Conservation (phyloP, 2,329 filamentous ascomycete species). For the Colletotrichum gigasporum region DNA sequence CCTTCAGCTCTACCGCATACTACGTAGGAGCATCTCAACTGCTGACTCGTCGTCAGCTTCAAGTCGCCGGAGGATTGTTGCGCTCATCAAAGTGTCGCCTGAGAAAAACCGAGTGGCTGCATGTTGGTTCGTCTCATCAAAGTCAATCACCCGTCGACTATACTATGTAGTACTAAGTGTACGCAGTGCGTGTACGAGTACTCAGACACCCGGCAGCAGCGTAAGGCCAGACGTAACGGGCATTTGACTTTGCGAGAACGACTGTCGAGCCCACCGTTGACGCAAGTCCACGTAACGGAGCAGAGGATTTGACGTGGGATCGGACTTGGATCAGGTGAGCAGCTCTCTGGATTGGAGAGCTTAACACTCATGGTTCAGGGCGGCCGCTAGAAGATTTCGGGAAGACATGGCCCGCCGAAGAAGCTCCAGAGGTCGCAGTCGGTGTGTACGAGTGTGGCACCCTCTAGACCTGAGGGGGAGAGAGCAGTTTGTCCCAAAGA, state of each 20-base stretch:
- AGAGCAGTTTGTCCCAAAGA: not conserved
- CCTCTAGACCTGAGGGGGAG: too few relatives aligned
- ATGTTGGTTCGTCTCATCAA: conserved; percentile 30
- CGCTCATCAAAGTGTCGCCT: not conserved
- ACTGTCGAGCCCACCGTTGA: conserved; percentile 20
- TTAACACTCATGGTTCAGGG: conserved; percentile 17
- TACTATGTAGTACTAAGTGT: too few relatives aligned
- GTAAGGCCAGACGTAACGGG: not conserved
- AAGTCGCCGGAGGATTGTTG: conserved; percentile 12
- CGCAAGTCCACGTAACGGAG: conserved; percentile 23
- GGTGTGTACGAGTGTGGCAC: too few relatives aligned
- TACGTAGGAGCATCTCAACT: not conserved
- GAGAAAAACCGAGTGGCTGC: not conserved
- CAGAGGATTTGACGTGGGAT: conserved; percentile 8
- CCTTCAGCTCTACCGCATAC: not conserved
- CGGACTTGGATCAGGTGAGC: conserved; percentile 10
- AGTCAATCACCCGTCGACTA: conserved; percentile 14
- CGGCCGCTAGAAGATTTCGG: conserved; percentile 16
- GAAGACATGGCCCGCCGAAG: conserved; percentile 13
- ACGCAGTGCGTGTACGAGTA: too few relatives aligned
- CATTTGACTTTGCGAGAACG: conserved; percentile 28
- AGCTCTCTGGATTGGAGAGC: conserved; percentile 13
- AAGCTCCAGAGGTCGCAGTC: not conserved
- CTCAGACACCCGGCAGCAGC: too few relatives aligned
- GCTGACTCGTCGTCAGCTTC: conserved; percentile 23